These are phyloP conservation scores for Kodamaea alishanica DNA, from an alignment of 1,139 yeast genomes.

Conservation along the genomic window DNA sequence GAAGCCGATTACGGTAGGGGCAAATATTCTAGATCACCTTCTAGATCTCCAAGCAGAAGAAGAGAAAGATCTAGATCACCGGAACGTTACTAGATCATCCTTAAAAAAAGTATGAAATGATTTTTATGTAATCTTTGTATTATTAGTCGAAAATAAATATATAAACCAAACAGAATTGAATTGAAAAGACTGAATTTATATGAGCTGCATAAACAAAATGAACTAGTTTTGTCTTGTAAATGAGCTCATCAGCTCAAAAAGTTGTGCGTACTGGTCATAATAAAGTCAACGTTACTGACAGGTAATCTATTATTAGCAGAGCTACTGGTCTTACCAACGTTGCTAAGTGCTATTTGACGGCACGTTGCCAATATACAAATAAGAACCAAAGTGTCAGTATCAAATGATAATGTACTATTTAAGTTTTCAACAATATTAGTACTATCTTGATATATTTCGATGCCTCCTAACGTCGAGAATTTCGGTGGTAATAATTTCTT, in stretches of 20 bases:
- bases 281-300: constrained; percentile 2
- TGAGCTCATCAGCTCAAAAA: constrained; percentile 1
- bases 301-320: background rate
- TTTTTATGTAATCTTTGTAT: too few species aligned
- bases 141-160: too few species aligned
- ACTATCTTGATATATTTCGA: constrained; percentile 37
- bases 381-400: constrained; percentile 32
- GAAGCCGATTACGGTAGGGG: constrained; percentile 22
- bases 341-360: constrained; percentile 31
- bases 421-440: constrained; percentile 16
- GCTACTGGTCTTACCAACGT: constrained; percentile 14
- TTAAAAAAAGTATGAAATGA: background rate
- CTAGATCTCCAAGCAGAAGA: constrained; percentile 35
- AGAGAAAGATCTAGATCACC: constrained; percentile 41
- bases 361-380: constrained; percentile 29
- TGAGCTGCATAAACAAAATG: background rate
- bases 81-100: constrained; percentile 21
- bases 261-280: constrained; percentile 2
- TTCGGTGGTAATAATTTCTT: constrained; percentile 30
- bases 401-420: constrained; percentile 33
- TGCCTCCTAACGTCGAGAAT: constrained; percentile 32
- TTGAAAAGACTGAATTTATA: too few species aligned
- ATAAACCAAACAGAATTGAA: background rate
- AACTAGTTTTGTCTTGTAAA: constrained; percentile 2
- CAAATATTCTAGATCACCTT: constrained; percentile 38